phyloP scores from a whole-genome alignment of 441 rosid species.

The Manihot esculenta region DNA sequence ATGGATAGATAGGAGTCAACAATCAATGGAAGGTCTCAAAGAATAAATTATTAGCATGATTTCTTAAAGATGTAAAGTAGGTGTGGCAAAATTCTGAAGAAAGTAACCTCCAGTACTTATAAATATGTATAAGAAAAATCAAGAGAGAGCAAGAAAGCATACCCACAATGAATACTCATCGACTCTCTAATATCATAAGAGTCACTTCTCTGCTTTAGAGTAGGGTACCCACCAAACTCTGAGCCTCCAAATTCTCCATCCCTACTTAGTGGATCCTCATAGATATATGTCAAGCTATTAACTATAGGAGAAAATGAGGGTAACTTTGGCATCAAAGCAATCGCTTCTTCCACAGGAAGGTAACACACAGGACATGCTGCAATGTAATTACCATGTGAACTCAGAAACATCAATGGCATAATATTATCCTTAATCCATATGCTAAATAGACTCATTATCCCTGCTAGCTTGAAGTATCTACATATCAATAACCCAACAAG shows the following conservation, averaged over 20 bases:
- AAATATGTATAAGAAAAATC: neutral
- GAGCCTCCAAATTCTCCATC: constrained; percentile 78
- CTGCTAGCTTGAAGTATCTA: constrained; percentile 11
- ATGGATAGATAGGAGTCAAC: neutral
- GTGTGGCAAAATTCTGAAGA: too few relatives aligned
- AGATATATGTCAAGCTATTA: constrained; percentile 60
- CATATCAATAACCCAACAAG: neutral
- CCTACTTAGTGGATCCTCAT: constrained; percentile 54
- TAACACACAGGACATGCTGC: constrained; percentile 95
- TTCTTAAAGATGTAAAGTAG: too few relatives aligned
- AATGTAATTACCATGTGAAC: constrained; percentile 30
- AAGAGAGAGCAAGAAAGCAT: constrained; percentile 26
- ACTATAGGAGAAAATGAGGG: constrained; percentile 72
- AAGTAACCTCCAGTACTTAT: too few relatives aligned
- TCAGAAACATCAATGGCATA: constrained; percentile 32
- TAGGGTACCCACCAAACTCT: constrained; percentile 85
- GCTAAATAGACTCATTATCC: constrained; percentile 14
- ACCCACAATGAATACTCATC: constrained; percentile 88
- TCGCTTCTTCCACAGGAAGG: constrained; percentile 82
- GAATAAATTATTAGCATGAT: neutral
- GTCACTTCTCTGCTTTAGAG: constrained; percentile 64
- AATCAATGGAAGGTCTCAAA: constrained; percentile 1
- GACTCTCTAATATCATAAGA: constrained; percentile 73
- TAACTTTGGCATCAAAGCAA: constrained; percentile 65
- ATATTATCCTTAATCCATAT: neutral